Evolutionary conservation across 1,284 basidiomycete genomes (phyloP), one percentile per base, ranked within the genome.

Genomic region (Rhodotorula sp.): DNA sequence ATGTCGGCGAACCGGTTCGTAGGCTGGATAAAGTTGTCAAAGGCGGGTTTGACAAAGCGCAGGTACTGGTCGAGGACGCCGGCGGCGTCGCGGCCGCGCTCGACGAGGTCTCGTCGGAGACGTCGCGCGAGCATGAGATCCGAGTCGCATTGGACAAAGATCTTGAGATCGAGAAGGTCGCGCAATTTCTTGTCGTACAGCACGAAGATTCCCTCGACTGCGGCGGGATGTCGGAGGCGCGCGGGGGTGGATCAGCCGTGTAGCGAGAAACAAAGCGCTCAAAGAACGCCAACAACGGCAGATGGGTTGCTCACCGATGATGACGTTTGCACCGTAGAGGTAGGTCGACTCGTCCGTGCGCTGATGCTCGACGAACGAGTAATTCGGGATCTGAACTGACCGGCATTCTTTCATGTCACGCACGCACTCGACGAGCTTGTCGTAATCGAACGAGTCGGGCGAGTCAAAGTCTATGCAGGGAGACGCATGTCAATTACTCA

Each of bases 71-170:
- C 90, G 21, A 99, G 85, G 64, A 97, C 87, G 5, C 95, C 94
- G 1, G 89, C 87, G 0, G 97, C 90, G 71, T 87, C 89, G 70
- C 96, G 84, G 0, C 92, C 93, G 56, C 96, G 87, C 80, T 99
- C 94, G 75, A 89, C 87, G 12, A 92, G 87, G 79, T 99, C 96
- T 68, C 96, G 85, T 75, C 87, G 86, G 71, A 99, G 91, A 49
- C 96, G 88, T 63, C 96, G 87, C 4, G 96, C 94, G 58, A 99
- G 89, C 96, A 99, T 99, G 20, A 98, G 84, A 81, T 99, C 96
- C 4, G 93, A 91, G 80, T 98, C 96, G 67, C 92, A 94, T 67
- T 74, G 73, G 15, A 81, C 79, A 67, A 82, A 77, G 69, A 78
- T 67, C 85, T 97, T 97, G 54, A 99, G 85, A 81, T 98, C 96